Conservation (phyloP, 169 alveolate genomes). For the Cyclospora cayetanensis region DNA sequence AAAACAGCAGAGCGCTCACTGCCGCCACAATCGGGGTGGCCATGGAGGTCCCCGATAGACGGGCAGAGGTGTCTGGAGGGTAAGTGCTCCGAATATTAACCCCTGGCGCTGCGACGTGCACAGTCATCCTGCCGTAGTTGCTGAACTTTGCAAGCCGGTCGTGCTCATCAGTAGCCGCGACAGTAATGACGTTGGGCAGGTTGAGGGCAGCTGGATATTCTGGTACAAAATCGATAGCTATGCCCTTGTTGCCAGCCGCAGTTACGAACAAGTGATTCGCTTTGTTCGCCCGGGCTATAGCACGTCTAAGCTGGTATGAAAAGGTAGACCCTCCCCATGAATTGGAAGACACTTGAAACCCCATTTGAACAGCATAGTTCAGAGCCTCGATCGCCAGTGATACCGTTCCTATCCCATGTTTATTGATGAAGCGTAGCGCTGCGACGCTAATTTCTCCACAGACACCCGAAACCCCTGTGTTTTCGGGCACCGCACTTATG, state of each 20-base stretch:
- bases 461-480: background rate
- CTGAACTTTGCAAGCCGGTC: slow-evolving; percentile 76
- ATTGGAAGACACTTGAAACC: slow-evolving; percentile 75
- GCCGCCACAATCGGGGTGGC: slow-evolving; percentile 81
- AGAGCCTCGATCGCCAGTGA: slow-evolving; percentile 76
- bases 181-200: slow-evolving; percentile 68
- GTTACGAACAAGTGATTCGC: slow-evolving; percentile 78
- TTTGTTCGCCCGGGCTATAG: slow-evolving; percentile 76
- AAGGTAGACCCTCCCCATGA: slow-evolving; percentile 81
- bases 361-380: slow-evolving; percentile 78
- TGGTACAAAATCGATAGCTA: slow-evolving; percentile 78
- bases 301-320: slow-evolving; percentile 71
- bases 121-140: slow-evolving; percentile 76
- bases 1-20: slow-evolving; percentile 50
- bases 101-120: slow-evolving; percentile 82
- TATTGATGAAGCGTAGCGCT: slow-evolving; percentile 71
- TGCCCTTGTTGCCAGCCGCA: slow-evolving; percentile 81
- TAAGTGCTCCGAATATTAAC: slow-evolving; percentile 75
- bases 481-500: slow-evolving; percentile 75
- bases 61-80: slow-evolving; percentile 60
- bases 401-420: slow-evolving; percentile 72
- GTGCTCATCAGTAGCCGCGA: slow-evolving; percentile 75
- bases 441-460: slow-evolving; percentile 73
- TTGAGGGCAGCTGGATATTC: slow-evolving; percentile 74
- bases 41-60: slow-evolving; percentile 78